These are phyloP conservation scores for Ceratocystis smalleyi DNA, from an alignment of 2,329 filamentous ascomycete species.

Conservation along the genomic window DNA sequence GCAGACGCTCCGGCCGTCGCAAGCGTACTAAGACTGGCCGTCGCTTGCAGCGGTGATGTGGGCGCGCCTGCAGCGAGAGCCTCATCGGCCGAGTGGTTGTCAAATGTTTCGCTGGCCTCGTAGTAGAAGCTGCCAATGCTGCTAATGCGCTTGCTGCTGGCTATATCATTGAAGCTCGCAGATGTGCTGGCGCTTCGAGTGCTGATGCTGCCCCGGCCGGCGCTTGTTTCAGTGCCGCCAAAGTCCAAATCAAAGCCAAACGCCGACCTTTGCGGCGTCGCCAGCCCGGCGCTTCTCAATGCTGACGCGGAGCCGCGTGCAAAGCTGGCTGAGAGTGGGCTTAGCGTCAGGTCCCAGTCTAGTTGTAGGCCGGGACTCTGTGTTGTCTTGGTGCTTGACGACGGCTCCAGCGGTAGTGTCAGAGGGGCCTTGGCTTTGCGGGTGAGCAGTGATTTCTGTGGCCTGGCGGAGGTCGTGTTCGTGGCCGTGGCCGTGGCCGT, in stretches of 20 bases:
- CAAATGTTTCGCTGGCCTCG: neutral
- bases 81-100: neutral
- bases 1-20: neutral
- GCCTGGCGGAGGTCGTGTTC: neutral
- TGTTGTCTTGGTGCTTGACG: neutral
- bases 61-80: neutral
- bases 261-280: slow-evolving; percentile 5
- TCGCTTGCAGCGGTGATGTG: neutral
- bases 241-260: slow-evolving; percentile 9
- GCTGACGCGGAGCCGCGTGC: slow-evolving; percentile 10
- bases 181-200: neutral
- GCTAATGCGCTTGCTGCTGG: neutral
- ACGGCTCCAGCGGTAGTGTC: neutral
- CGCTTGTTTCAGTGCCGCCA: neutral
- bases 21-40: neutral
- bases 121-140: slow-evolving; percentile 5
- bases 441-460: neutral
- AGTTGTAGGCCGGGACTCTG: slow-evolving; percentile 10
- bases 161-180: neutral
- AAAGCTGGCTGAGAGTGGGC: slow-evolving; percentile 14
- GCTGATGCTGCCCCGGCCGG: neutral
- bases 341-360: slow-evolving; percentile 15
- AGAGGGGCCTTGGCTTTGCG: slow-evolving; percentile 10
- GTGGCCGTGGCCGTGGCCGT: neutral
- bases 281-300: slow-evolving; percentile 5